A percentile compares a stretch with the other conserved stretches of the same genome.
Conservation (phyloP, 140 eudicot genomes). For the Senecio squalidus region DNA sequence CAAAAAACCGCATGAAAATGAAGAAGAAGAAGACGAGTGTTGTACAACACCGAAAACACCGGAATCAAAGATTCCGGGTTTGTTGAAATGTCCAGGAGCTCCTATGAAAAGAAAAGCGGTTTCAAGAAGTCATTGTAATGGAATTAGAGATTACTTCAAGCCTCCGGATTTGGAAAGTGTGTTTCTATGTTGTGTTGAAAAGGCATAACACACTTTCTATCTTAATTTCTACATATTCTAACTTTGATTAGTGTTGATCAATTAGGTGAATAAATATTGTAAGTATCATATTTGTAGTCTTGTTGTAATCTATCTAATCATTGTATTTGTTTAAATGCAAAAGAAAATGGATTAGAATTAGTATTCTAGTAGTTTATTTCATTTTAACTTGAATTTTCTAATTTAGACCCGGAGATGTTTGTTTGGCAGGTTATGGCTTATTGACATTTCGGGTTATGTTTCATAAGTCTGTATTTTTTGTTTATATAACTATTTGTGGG, state of each 20-base stretch:
- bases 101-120: constrained; percentile 59
- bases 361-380: background rate
- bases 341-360: background rate
- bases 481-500: too few species aligned
- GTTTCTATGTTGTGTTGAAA: constrained; percentile 46
- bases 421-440: too few species aligned
- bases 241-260: constrained; percentile 13
- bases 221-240: background rate
- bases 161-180: constrained; percentile 78
- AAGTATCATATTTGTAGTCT: constrained; percentile 9
- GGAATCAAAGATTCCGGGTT: constrained; percentile 60
- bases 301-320: background rate
- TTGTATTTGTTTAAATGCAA: background rate
- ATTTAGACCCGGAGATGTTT: too few species aligned
- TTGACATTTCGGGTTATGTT: too few species aligned
- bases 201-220: constrained; percentile 17
- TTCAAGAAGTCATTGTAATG: constrained; percentile 26
- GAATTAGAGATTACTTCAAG: constrained; percentile 48
- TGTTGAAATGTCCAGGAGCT: constrained; percentile 60
- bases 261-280: constrained; percentile 1
- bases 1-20: constrained; percentile 13
- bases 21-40: constrained; percentile 13
- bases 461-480: too few species aligned
- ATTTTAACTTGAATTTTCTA: too few species aligned
- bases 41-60: constrained; percentile 63